Conservation (phyloP, 208 protist species). For the Leishmania gerbilli region DNA sequence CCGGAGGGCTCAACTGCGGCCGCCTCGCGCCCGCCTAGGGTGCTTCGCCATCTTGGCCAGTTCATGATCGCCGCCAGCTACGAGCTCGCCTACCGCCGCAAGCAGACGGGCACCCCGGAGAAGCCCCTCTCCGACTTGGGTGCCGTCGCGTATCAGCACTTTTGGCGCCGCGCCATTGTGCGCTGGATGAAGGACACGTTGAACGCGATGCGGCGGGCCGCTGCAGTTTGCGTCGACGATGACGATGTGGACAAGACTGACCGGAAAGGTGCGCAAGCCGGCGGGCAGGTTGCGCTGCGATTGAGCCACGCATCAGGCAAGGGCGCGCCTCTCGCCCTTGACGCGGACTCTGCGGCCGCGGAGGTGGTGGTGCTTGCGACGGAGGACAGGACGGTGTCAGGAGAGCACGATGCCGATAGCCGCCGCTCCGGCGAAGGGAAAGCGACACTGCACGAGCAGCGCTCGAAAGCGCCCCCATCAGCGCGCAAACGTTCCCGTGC, state of each 20-base stretch:
- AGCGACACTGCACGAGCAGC: neutral
- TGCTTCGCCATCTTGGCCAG: slow-evolving; percentile 91
- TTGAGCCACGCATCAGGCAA: neutral
- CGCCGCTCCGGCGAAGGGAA: neutral
- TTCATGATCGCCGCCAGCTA: slow-evolving; percentile 98
- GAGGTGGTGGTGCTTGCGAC: neutral
- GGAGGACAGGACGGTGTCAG: neutral
- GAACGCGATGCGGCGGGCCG: slow-evolving; percentile 17
- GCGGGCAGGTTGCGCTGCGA: neutral
- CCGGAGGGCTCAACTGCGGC: neutral
- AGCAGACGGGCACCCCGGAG: slow-evolving; percentile 97
- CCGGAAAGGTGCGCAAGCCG: neutral
- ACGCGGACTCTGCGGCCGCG: neutral
- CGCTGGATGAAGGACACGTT: slow-evolving; percentile 57
- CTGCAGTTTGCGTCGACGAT: slow-evolving; percentile 18
- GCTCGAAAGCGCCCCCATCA: neutral
- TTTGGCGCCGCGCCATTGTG: slow-evolving; percentile 81
- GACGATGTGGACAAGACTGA: slow-evolving; percentile 7
- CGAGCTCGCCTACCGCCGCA: slow-evolving; percentile 96
- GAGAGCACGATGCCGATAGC: neutral
- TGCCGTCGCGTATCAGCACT: slow-evolving; percentile 87
- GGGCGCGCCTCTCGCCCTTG: neutral
- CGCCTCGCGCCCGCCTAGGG: slow-evolving; percentile 2
- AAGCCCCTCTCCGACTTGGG: slow-evolving; percentile 99
- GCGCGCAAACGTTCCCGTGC: slow-evolving; percentile 12